A percentile compares a stretch with the other conserved stretches of the same genome.
phyloP scores from a whole-genome alignment of 352 stramenopile species.

The Phytopythium boreale region DNA sequence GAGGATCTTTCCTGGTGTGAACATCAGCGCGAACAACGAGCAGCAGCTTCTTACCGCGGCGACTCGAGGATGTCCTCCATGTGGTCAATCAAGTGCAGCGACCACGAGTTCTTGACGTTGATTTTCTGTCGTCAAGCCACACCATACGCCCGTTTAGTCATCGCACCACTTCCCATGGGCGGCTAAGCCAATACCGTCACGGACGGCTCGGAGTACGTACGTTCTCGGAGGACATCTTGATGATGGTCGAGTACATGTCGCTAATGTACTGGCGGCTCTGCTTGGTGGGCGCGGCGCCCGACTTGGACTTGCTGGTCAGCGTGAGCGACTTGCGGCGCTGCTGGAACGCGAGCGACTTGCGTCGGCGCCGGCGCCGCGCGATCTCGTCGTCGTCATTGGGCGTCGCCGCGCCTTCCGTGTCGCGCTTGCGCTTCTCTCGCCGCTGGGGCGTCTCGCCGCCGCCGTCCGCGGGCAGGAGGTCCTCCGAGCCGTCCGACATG shows the following conservation, averaged over 20 bases:
- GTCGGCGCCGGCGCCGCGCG: slow-evolving; percentile 46
- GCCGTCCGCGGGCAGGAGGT: background rate
- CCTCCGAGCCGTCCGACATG: slow-evolving; percentile 25
- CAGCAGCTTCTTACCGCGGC: slow-evolving; percentile 33
- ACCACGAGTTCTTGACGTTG: slow-evolving; percentile 97
- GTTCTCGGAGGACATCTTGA: slow-evolving; percentile 92
- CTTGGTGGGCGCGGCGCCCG: slow-evolving; percentile 3
- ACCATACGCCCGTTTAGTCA: background rate
- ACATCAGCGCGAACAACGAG: background rate
- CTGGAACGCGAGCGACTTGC: slow-evolving; percentile 69
- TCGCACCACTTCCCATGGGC: background rate
- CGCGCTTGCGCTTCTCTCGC: slow-evolving; percentile 42
- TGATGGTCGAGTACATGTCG: slow-evolving; percentile 91
- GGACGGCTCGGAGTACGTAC: slow-evolving; percentile 38
- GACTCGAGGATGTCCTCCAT: slow-evolving; percentile 93
- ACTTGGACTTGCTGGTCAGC: slow-evolving; percentile 24
- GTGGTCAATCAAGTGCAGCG: slow-evolving; percentile 96
- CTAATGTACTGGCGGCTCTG: slow-evolving; percentile 79
- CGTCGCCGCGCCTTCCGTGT: slow-evolving; percentile 13
- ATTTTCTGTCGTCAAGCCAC: slow-evolving; percentile 88
- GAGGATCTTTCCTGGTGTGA: too few relatives aligned
- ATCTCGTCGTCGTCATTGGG: slow-evolving; percentile 68
- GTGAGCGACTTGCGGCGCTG: slow-evolving; percentile 71
- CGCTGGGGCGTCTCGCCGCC: slow-evolving; percentile 1
- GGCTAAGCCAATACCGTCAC: too few relatives aligned